These are phyloP conservation scores for Yamadazyma phyllophila DNA, from an alignment of 805 yeast genomes.

Conservation along the genomic window DNA sequence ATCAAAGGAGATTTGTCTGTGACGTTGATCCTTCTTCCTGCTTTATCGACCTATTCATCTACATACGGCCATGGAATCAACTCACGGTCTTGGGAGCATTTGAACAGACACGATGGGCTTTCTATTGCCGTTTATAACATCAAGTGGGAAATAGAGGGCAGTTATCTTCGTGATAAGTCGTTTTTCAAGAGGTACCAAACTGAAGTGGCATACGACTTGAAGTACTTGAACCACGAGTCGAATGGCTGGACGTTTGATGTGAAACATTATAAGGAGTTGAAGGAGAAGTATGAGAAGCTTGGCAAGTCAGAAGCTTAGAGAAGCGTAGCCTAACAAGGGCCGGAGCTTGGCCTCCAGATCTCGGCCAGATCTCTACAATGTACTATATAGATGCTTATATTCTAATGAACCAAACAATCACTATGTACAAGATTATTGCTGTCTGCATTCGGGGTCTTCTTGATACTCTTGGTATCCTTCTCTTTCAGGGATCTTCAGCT, in stretches of 20 bases:
- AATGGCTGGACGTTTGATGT: conserved; percentile 34
- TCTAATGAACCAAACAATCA: too few relatives aligned
- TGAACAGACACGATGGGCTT: conserved; percentile 70
- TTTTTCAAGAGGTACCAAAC: conserved; percentile 27
- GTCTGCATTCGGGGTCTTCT: conserved; percentile 36
- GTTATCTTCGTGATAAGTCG: conserved; percentile 26
- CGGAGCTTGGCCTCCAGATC: too few relatives aligned
- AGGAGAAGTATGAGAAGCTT: conserved; percentile 19
- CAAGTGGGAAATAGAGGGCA: conserved; percentile 42
- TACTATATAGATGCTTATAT: too few relatives aligned
- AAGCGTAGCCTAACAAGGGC: neutral
- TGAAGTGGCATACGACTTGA: conserved; percentile 25
- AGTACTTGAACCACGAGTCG: conserved; percentile 18
- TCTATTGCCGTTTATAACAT: conserved; percentile 63
- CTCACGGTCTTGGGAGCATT: conserved; percentile 66
- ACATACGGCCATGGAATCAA: conserved; percentile 64
- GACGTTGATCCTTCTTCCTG: conserved; percentile 64
- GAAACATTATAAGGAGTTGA: conserved; percentile 26
- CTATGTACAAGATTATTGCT: conserved; percentile 17
- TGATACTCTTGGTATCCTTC: conserved; percentile 8
- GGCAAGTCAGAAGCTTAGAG: neutral
- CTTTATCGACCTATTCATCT: conserved; percentile 63
- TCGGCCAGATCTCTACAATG: too few relatives aligned
- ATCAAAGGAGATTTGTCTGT: conserved; percentile 52
- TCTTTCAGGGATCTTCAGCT: too few relatives aligned